phyloP scores from a whole-genome alignment of 106 monocot genomes.

The Chionographis japonica region DNA sequence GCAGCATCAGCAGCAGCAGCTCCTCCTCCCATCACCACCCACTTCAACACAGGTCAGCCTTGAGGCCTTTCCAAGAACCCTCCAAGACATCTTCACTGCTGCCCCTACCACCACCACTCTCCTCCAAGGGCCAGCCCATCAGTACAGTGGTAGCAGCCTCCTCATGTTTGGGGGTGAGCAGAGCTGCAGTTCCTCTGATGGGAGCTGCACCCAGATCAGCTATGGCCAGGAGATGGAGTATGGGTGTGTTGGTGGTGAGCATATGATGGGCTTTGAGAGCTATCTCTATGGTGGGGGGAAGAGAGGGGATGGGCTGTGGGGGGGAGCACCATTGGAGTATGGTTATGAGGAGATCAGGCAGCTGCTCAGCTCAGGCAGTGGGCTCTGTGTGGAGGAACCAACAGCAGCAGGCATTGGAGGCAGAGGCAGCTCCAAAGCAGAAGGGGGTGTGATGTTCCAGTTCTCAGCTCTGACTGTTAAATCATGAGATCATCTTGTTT shows the following conservation, averaged over 20 bases:
- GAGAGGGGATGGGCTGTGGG: not conserved
- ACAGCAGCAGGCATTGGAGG: not conserved
- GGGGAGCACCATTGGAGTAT: constrained; percentile 22
- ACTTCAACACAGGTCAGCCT: constrained; percentile 6
- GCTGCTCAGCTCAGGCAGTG: constrained; percentile 9
- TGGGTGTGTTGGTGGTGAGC: not conserved
- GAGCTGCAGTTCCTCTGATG: constrained; percentile 40
- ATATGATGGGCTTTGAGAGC: constrained; percentile 11
- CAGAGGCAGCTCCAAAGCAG: not conserved
- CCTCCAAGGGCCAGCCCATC: not conserved
- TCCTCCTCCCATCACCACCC: not conserved
- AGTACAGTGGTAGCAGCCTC: constrained; percentile 12
- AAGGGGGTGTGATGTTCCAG: not conserved
- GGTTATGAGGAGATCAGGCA: constrained; percentile 37
- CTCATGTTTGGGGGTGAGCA: constrained; percentile 37
- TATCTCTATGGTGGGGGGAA: constrained; percentile 2
- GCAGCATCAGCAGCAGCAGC: constrained; percentile 12
- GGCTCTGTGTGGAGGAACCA: not conserved
- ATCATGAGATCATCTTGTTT: not conserved
- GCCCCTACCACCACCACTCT: not conserved
- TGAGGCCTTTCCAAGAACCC: not conserved
- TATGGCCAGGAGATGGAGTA: constrained; percentile 11
- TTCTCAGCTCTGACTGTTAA: not conserved
- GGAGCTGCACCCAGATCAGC: constrained; percentile 18
- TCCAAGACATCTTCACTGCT: not conserved